phyloP scores from a whole-genome alignment of 495 filamentous ascomycete genomes.

The Margaritispora aquatica region DNA sequence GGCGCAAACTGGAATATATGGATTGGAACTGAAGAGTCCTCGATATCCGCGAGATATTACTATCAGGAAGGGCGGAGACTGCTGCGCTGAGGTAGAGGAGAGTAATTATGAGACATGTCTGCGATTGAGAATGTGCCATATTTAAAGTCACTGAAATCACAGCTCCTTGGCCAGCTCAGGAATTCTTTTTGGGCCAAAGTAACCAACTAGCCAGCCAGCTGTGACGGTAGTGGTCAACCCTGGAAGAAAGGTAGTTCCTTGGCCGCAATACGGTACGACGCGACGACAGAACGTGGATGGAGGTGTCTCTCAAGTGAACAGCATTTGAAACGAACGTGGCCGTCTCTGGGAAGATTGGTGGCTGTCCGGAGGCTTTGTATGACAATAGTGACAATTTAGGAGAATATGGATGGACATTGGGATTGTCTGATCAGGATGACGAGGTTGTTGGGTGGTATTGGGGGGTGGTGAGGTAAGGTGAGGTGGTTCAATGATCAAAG shows the following conservation, averaged over 20 bases:
- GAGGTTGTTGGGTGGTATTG: not conserved
- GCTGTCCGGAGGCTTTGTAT: not conserved
- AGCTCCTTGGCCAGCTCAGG: not conserved
- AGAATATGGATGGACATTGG: not conserved
- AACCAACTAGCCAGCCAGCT: not conserved
- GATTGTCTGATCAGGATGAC: not conserved
- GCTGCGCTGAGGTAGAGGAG: constrained; percentile 1
- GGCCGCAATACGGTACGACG: not conserved
- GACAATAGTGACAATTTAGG: not conserved
- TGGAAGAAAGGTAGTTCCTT: not conserved
- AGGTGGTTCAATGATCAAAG: no score
- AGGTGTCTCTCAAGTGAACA: not conserved
- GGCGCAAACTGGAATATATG: constrained; percentile 2
- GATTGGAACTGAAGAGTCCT: constrained; percentile 8
- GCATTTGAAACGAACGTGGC: constrained; percentile 1
- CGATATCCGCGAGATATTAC: constrained; percentile 6
- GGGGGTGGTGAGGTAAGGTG: no score
- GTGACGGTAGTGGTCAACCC: not conserved
- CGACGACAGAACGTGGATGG: not conserved
- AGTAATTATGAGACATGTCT: constrained; percentile 6
- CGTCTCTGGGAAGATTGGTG: not conserved
- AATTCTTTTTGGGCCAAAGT: not conserved
- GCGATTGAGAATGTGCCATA: not conserved
- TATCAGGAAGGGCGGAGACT: constrained; percentile 1
- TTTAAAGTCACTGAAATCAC: not conserved